A percentile compares a stretch with the other conserved stretches of the same genome.
phyloP scores from a whole-genome alignment of 139 green algal species.

The Chara braunii region DNA sequence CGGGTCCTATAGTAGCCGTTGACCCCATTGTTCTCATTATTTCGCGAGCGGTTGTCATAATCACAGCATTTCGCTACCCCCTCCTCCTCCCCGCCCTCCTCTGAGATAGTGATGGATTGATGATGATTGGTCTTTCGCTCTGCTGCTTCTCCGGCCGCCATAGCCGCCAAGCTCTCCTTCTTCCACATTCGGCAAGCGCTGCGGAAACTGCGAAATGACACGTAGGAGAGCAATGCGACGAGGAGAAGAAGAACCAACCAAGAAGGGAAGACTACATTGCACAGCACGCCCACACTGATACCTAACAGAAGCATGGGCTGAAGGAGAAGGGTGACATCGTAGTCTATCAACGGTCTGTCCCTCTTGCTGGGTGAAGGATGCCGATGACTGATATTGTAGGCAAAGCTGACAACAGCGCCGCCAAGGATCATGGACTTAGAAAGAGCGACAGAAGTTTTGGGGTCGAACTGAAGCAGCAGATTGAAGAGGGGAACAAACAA shows the following conservation, averaged over 20 bases:
- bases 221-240: background rate
- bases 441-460: constrained; percentile 33
- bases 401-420: constrained; percentile 9
- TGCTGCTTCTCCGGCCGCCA: no score
- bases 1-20: no score
- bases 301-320: constrained; percentile 28
- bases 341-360: constrained; percentile 26
- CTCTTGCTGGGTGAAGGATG: constrained; percentile 10
- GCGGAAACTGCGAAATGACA: constrained; percentile 3
- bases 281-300: constrained; percentile 30
- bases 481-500: constrained; percentile 40
- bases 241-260: background rate
- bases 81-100: no score
- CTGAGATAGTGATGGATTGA: no score
- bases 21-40: no score
- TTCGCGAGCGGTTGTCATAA: no score
- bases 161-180: no score
- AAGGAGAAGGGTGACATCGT: constrained; percentile 2
- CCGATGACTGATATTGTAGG: constrained; percentile 18
- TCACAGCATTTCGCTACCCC: no score
- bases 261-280: background rate
- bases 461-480: constrained; percentile 18
- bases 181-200: no score
- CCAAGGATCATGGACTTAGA: constrained; percentile 37
- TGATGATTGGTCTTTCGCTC: no score